These are phyloP conservation scores for Drechslerella coelobrocha DNA, from an alignment of 2,329 filamentous ascomycete genomes.

Conservation along the genomic window DNA sequence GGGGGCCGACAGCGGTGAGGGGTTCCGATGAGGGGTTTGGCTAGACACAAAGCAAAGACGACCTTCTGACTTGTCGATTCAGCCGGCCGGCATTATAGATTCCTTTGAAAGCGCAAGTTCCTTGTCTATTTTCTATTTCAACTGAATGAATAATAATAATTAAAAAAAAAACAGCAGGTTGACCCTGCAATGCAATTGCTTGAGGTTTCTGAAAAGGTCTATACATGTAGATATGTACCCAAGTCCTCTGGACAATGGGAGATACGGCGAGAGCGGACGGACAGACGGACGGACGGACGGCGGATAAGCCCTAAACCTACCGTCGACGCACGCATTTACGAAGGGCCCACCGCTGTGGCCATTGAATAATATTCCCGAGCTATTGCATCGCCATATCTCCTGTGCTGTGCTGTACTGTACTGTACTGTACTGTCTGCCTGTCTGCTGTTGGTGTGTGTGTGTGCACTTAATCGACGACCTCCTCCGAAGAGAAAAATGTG, in stretches of 20 bases:
- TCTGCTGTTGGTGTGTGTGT: not conserved
- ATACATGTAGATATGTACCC: no score
- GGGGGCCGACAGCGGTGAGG: slow-evolving; percentile 7
- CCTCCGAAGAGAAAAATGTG: slow-evolving; percentile 13
- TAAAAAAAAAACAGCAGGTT: no score
- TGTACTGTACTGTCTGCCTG: no score
- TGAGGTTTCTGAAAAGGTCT: no score
- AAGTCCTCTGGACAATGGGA: not conserved
- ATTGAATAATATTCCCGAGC: not conserved
- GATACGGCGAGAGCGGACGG: not conserved
- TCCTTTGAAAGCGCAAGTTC: no score
- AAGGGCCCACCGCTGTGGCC: not conserved
- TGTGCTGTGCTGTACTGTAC: no score
- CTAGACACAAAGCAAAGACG: not conserved
- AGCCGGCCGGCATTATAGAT: not conserved
- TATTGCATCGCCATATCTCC: not conserved
- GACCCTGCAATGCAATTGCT: no score
- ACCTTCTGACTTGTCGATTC: not conserved
- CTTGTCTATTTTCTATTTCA: no score
- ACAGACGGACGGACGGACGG: not conserved
- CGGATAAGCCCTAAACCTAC: slow-evolving; percentile 50
- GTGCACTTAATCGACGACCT: slow-evolving; percentile 1
- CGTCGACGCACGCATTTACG: slow-evolving; percentile 2
- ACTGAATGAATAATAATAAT: no score
- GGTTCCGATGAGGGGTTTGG: slow-evolving; percentile 15